Base-by-base conservation (phyloP, 2,329 filamentous ascomycete genomes). In the Penicillium sp. region DNA sequence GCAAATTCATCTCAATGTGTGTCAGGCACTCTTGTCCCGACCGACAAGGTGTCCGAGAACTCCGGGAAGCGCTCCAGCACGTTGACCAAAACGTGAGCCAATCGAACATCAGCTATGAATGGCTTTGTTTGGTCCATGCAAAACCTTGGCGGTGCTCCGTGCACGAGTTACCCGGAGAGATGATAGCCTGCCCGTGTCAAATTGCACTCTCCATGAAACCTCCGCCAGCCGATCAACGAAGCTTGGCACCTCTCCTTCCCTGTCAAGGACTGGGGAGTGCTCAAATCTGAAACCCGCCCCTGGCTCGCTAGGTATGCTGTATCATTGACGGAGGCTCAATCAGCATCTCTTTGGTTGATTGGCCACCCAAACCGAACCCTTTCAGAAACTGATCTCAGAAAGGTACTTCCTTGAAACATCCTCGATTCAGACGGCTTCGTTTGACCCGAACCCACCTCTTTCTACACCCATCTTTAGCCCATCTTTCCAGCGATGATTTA, bases 11-110 rank as follows among this genome's bases (percentile, higher is more conserved):
- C 55, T 23, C 40, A 60, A 19, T 40, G 53, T 18, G 42, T 26
- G 23, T 39, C 46, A 29, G 42, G 39, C 16, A 56, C 35, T n/a
- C 43, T 40, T 18, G n/a, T 46, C 40, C n/a, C 50, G 38, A 26
- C 5, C 27, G 9, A 16, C 11, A 48, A 40, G 29, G 36, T 4
- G 11, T 8, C 35, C 3, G 45, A 29, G 30, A 36, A 13, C 16
- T 7, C 47, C 52, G 55, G 51, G n/a, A 53, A 61, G 10, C 59
- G 55, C 26, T 51, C 50, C n/a, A 61, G 58, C 40, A 57, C 42
- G 38, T 30, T 57, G 40, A 56, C 39, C 19, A 62, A 60, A 23
- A 53, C 57, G 34, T 63, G 61, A 64, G 43, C 13, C 34, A 38
- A 29, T 23, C 38, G 10, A 13, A 26, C 13, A 39, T 38, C 3